Conservation (phyloP, 73 alveolate species). For the Uronychia setigera region DNA sequence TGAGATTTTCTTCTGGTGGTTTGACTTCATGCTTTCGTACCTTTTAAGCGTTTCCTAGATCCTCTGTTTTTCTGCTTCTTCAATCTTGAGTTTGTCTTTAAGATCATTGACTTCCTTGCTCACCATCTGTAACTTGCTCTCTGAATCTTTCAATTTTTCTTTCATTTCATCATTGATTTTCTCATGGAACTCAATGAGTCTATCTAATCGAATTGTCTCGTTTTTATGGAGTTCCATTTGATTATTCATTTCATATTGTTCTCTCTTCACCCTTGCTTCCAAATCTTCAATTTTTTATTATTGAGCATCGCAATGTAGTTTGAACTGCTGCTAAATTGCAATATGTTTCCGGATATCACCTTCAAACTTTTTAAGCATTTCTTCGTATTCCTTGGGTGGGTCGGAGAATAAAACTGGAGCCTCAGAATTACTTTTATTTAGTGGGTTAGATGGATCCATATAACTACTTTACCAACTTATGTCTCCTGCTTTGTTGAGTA, state of each 20-base stretch:
- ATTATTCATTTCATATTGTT: neutral
- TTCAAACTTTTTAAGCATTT: slow-evolving; percentile 76
- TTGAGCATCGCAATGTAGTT: slow-evolving; percentile 80
- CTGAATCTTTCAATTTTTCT: neutral
- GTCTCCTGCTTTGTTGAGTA: neutral
- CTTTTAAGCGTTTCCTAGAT: too few relatives aligned
- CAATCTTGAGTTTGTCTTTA: neutral
- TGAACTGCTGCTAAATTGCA: slow-evolving; percentile 88
- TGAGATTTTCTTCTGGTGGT: too few relatives aligned
- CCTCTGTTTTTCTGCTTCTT: neutral
- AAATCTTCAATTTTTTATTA: slow-evolving; percentile 83
- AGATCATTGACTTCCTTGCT: neutral
- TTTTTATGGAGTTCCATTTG: neutral
- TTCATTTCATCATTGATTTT: neutral
- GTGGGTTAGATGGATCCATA: neutral
- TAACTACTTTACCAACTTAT: neutral
- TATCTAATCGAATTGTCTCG: neutral
- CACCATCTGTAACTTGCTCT: neutral
- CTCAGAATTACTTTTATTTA: neutral
- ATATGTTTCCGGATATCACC: slow-evolving; percentile 93
- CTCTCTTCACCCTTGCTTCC: slow-evolving; percentile 52
- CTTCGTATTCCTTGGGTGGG: slow-evolving; percentile 86
- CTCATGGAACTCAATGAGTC: neutral
- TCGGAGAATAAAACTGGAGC: neutral
- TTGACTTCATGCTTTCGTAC: too few relatives aligned